Percentiles rank a stretch among this genome's conserved stretches.
These are phyloP conservation scores for Cercis canadensis DNA, from an alignment of 306 rosid species.

Conservation along the genomic window DNA sequence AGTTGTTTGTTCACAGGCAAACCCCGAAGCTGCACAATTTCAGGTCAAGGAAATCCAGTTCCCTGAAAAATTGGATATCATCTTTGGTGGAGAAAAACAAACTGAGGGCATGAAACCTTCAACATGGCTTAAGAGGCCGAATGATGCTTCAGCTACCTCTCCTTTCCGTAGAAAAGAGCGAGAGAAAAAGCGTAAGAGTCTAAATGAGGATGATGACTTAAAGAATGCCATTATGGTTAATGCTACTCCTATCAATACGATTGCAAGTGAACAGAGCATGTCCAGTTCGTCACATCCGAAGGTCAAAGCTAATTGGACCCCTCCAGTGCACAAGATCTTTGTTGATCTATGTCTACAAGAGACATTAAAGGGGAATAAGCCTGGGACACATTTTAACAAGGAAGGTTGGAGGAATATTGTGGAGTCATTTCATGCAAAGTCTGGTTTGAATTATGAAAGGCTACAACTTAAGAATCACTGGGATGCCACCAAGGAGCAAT, in stretches of 20 bases:
- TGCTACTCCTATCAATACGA: constrained; percentile 45
- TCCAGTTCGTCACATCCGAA: constrained; percentile 50
- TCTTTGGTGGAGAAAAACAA: constrained; percentile 48
- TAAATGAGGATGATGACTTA: constrained; percentile 31
- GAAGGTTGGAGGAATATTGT: constrained; percentile 75
- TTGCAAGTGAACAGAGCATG: constrained; percentile 62
- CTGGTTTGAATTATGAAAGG: constrained; percentile 61
- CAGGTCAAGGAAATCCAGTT: constrained; percentile 51
- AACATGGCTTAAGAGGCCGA: constrained; percentile 42
- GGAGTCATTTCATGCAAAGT: constrained; percentile 51
- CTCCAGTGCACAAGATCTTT: constrained; percentile 57
- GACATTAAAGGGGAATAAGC: constrained; percentile 72
- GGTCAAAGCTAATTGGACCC: constrained; percentile 65
- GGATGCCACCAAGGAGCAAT: constrained; percentile 67
- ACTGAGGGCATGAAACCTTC: constrained; percentile 36
- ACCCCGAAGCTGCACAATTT: constrained; percentile 67
- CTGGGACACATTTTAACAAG: constrained; percentile 69
- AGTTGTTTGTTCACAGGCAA: constrained; percentile 52
- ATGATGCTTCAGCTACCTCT: constrained; percentile 44
- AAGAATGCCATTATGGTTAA: constrained; percentile 47
- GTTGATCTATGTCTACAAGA: constrained; percentile 68
- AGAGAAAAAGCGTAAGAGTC: constrained; percentile 47
- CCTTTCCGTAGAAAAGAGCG: constrained; percentile 39
- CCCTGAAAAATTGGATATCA: constrained; percentile 51
- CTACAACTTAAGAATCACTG: constrained; percentile 79